Evolutionary conservation across 768 basidiomycete species (phyloP), one percentile per base, ranked within the genome.

Genomic region (Hygrocybe punicea): DNA sequence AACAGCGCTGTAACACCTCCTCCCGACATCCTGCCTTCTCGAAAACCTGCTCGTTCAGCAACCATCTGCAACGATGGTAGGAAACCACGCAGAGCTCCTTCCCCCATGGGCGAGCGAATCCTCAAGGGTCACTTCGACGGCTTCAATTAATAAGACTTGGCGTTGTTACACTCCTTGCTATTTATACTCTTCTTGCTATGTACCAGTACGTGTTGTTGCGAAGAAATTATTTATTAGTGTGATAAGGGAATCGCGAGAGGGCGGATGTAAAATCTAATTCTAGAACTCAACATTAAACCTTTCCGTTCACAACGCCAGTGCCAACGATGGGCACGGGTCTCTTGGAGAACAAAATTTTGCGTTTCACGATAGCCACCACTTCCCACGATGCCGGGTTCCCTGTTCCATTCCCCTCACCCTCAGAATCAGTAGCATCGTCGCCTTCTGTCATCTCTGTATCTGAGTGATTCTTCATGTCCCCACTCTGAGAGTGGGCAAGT

Each of bases 121-220:
- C 80, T 93, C 63, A 93, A 90, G 76, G 91, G 91, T 8, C 91
- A 93, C 64, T 93, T 93, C 63, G 91, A 93, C 67, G 87, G 91
- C 49, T 93, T 93, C 78, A 89, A 90, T 67, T 91, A 72, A 80
- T n/a, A n/a, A n/a, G n/a, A n/a, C n/a, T n/a, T n/a, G n/a, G n/a
- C n/a, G n/a, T n/a, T n/a, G n/a, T n/a, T n/a, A n/a, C n/a, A n/a
- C n/a, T n/a, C n/a, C n/a, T n/a, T n/a, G n/a, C n/a, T n/a, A n/a
- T n/a, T n/a, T n/a, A n/a, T n/a, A n/a, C 45, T 47, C 17, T 7
- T 47, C 45, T 17, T 23, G 11, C 45, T 4, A 23, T 23, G 21
- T 24, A 17, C 45, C 7, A 47, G 45, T 47, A 47, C 13, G n/a
- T 11, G 7, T 19, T 23, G 11, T 24, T 23, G 45, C 54, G 45